Conservation (phyloP, 2,329 filamentous ascomycete genomes). For the Fusarium camptoceras region DNA sequence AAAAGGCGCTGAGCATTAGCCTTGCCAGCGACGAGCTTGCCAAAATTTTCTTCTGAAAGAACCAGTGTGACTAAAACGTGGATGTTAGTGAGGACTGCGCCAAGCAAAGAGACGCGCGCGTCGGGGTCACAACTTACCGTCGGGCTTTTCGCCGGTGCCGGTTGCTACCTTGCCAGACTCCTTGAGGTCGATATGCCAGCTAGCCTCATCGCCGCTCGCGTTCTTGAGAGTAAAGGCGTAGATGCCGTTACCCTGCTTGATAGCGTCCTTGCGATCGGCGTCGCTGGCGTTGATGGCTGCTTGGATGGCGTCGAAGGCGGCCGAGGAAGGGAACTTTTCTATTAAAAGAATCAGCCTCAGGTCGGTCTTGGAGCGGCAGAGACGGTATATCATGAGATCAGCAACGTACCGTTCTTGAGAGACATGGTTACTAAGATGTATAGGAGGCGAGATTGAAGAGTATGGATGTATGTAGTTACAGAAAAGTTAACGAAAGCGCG, state of each 20-base stretch:
- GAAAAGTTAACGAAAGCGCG: slow-evolving; percentile 19
- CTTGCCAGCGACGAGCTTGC: slow-evolving; percentile 83
- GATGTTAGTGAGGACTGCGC: slow-evolving; percentile 11
- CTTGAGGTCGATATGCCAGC: slow-evolving; percentile 97
- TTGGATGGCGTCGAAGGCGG: slow-evolving; percentile 90
- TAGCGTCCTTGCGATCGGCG: slow-evolving; percentile 83
- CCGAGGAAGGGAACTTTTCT: slow-evolving; percentile 91
- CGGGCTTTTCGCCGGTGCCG: slow-evolving; percentile 83
- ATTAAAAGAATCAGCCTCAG: slow-evolving; percentile 5
- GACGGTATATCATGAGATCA: not conserved
- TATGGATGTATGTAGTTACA: not conserved
- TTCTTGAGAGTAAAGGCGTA: slow-evolving; percentile 97
- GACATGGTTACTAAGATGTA: slow-evolving; percentile 65
- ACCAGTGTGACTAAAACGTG: slow-evolving; percentile 77
- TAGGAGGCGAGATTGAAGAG: not conserved
- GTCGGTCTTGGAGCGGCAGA: not conserved
- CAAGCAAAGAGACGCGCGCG: not conserved
- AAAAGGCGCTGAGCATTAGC: slow-evolving; percentile 95
- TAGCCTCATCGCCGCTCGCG: slow-evolving; percentile 78
- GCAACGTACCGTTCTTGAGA: slow-evolving; percentile 75
- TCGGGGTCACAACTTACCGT: slow-evolving; percentile 67
- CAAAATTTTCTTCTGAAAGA: slow-evolving; percentile 89
- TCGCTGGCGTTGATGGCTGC: slow-evolving; percentile 74
- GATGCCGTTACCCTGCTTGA: slow-evolving; percentile 88
- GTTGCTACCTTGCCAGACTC: slow-evolving; percentile 84